Evolutionary conservation across 169 alveolate species (phyloP).

Genomic region (Plasmodium malariae): DNA sequence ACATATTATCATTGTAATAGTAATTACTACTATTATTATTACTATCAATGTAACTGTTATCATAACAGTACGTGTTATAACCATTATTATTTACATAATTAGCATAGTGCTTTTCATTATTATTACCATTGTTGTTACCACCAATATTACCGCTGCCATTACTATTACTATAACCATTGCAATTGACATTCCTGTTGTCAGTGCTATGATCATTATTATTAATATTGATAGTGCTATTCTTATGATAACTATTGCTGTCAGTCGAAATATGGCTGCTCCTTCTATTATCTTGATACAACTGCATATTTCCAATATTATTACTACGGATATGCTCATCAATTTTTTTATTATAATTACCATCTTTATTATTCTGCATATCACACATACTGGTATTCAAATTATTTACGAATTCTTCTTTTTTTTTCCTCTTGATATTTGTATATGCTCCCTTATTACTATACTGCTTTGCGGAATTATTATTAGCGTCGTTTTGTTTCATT

Average conservation of each 20-base stretch:
- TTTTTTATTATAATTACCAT: conserved; percentile 9
- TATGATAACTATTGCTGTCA: neutral
- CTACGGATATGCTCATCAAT: neutral
- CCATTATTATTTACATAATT: conserved; percentile 32
- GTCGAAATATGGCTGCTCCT: neutral
- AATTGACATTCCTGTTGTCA: neutral
- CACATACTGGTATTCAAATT: neutral
- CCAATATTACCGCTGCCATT: neutral
- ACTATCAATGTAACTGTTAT: conserved; percentile 27
- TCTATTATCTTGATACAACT: neutral
- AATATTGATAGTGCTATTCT: neutral
- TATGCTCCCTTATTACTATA: conserved; percentile 15
- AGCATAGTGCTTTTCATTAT: conserved; percentile 33
- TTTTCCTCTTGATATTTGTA: conserved; percentile 44
- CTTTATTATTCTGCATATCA: conserved; percentile 17
- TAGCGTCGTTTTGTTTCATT: neutral
- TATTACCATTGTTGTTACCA: conserved; percentile 14
- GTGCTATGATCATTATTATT: neutral
- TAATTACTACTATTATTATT: neutral
- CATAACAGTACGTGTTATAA: conserved; percentile 18
- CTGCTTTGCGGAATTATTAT: conserved; percentile 8
- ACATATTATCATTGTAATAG: conserved; percentile 14
- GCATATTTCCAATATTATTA: neutral
- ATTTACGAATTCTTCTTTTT: conserved; percentile 34
- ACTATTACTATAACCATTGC: conserved; percentile 11